These are phyloP conservation scores for Tulasnella sp. DNA, from an alignment of 768 basidiomycete species.

Conservation along the genomic window DNA sequence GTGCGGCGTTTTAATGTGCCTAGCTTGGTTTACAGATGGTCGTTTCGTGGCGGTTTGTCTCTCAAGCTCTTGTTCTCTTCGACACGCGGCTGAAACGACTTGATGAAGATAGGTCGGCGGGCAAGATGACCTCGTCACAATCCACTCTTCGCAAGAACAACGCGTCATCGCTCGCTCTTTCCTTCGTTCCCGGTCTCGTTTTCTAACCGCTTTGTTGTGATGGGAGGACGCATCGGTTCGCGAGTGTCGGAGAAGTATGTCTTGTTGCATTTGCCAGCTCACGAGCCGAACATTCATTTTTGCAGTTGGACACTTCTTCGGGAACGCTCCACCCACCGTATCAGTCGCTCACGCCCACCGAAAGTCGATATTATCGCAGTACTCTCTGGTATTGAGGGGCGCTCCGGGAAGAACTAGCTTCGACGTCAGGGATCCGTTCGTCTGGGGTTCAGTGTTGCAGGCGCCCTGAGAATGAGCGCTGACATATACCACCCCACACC, in stretches of 20 bases:
- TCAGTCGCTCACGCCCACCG: constrained; percentile 54
- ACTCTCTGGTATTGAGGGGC: constrained; percentile 58
- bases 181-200: constrained; percentile 80
- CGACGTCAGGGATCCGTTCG: constrained; percentile 7
- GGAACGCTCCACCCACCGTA: constrained; percentile 77
- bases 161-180: constrained; percentile 90
- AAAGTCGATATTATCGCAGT: constrained; percentile 66
- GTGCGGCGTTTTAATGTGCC: constrained; percentile 82
- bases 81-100: not conserved
- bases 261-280: constrained; percentile 22
- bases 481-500: constrained; percentile 72
- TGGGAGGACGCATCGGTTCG: constrained; percentile 78
- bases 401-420: constrained; percentile 12
- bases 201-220: constrained; percentile 89
- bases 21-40: constrained; percentile 94
- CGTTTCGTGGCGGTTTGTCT: constrained; percentile 76
- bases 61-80: not conserved
- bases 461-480: not conserved
- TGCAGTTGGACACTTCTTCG: constrained; percentile 90
- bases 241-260: constrained; percentile 94
- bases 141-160: constrained; percentile 91
- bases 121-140: constrained; percentile 91
- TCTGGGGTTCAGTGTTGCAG: not conserved
- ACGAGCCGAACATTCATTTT: too few relatives aligned
- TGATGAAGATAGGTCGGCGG: constrained; percentile 64